These are phyloP conservation scores for Erucastrum elatum DNA, from an alignment of 345 rosid genomes.

Conservation along the genomic window DNA sequence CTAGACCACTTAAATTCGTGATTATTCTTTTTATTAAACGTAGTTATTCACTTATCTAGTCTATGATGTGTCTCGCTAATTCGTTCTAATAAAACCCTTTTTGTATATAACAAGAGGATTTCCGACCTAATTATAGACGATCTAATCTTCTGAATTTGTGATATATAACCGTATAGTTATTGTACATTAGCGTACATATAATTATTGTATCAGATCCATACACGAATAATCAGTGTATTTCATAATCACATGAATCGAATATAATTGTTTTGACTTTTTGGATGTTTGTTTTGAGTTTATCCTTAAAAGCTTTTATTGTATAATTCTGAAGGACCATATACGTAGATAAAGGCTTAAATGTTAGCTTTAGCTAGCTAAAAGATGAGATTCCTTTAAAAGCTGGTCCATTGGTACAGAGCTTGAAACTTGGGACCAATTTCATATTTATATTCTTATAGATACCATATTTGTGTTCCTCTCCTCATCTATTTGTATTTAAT, in stretches of 20 bases:
- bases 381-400: constrained; percentile 34
- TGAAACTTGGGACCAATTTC: constrained; percentile 40
- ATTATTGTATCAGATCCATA: not conserved
- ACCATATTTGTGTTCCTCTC: not conserved
- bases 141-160: not conserved
- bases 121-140: not conserved
- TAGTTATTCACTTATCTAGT: not conserved
- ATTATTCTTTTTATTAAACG: not conserved
- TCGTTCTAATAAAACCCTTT: not conserved
- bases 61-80: constrained; percentile 32
- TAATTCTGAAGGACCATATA: constrained; percentile 32
- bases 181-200: not conserved
- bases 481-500: constrained; percentile 3
- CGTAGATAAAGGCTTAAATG: constrained; percentile 32
- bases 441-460: constrained; percentile 25
- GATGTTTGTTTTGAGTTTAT: not conserved
- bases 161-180: not conserved
- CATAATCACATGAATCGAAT: not conserved
- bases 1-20: constrained; percentile 11
- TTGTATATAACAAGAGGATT: not conserved
- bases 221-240: not conserved
- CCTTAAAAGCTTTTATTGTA: constrained; percentile 14
- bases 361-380: constrained; percentile 36
- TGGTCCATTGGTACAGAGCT: constrained; percentile 40
- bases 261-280: not conserved